Evolutionary conservation across 2,329 filamentous ascomycete genomes (phyloP).

Genomic region (Exophiala viscosa): DNA sequence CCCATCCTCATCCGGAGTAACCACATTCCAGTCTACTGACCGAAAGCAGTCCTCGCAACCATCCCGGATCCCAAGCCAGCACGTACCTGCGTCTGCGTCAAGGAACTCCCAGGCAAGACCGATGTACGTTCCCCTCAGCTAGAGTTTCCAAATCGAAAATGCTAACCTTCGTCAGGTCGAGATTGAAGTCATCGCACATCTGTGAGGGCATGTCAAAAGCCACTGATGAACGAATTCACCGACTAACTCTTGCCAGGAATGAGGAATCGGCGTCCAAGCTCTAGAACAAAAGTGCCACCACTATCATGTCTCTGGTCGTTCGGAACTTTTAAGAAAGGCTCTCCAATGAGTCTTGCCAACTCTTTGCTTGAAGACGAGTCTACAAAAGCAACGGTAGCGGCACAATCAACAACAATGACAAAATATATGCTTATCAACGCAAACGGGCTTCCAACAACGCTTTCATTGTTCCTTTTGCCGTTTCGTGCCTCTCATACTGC

Average conservation of each 20-base stretch:
- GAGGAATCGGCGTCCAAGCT: constrained; percentile 16
- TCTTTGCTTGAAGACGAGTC: background rate
- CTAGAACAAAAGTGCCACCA: constrained; percentile 1
- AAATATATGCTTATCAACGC: background rate
- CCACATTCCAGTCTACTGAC: constrained; percentile 17
- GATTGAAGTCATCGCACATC: constrained; percentile 28
- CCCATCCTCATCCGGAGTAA: background rate
- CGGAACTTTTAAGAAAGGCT: background rate
- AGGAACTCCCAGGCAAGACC: constrained; percentile 27
- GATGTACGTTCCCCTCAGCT: constrained; percentile 19
- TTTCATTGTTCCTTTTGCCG: constrained; percentile 4
- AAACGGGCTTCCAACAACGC: constrained; percentile 4
- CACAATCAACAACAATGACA: constrained; percentile 8
- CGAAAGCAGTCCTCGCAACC: constrained; percentile 19
- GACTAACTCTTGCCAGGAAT: constrained; percentile 3
- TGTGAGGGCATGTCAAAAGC: constrained; percentile 24
- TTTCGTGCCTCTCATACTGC: constrained; percentile 4
- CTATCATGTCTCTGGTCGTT: background rate
- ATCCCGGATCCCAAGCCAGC: constrained; percentile 28
- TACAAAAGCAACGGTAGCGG: background rate
- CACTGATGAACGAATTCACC: background rate
- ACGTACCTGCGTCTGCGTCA: constrained; percentile 28
- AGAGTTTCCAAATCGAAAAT: background rate
- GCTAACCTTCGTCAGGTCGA: constrained; percentile 23
- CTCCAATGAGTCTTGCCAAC: background rate